Percentiles rank a stretch among this genome's conserved stretches.
phyloP scores from a whole-genome alignment of 352 stramenopile species.

The Phytopythium kandeliae region DNA sequence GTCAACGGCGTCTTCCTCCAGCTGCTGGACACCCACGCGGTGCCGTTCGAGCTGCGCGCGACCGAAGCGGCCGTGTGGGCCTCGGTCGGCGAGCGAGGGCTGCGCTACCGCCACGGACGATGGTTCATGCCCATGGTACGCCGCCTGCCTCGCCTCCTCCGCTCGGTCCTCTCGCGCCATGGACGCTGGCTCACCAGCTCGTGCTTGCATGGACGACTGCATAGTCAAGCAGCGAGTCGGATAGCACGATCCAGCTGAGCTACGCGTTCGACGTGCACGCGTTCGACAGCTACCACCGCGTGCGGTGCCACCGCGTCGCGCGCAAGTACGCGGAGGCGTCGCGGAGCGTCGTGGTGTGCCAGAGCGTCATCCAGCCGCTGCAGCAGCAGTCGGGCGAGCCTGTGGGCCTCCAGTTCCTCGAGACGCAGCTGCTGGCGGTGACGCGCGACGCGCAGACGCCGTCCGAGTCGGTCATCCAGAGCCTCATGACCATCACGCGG shows the following conservation, averaged over 20 bases:
- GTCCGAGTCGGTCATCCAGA: conserved; percentile 3
- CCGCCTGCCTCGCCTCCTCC: too few relatives aligned
- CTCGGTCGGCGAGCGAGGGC: conserved; percentile 1
- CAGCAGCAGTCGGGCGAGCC: conserved; percentile 2
- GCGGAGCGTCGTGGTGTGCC: conserved; percentile 18
- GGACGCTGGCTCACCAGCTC: not conserved
- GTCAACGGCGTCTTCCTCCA: conserved; percentile 21
- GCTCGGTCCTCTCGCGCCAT: too few relatives aligned
- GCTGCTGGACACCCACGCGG: conserved; percentile 16
- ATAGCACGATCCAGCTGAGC: conserved; percentile 2
- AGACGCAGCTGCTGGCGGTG: conserved; percentile 5
- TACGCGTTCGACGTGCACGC: conserved; percentile 7
- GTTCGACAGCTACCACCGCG: conserved; percentile 14
- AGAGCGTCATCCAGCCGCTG: conserved; percentile 13
- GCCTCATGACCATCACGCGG: conserved; percentile 4
- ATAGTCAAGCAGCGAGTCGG: conserved; percentile 2
- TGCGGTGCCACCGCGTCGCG: conserved; percentile 1
- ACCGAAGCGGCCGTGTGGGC: conserved; percentile 1
- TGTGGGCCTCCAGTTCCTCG: conserved; percentile 14
- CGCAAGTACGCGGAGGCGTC: conserved; percentile 16
- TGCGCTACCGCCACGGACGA: not conserved
- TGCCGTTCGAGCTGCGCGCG: conserved; percentile 17
- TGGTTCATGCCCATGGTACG: not conserved
- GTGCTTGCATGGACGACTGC: not conserved
- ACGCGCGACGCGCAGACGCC: not conserved